These are phyloP conservation scores for Adenanthera pavonina DNA, from an alignment of 306 rosid genomes.

Conservation along the genomic window DNA sequence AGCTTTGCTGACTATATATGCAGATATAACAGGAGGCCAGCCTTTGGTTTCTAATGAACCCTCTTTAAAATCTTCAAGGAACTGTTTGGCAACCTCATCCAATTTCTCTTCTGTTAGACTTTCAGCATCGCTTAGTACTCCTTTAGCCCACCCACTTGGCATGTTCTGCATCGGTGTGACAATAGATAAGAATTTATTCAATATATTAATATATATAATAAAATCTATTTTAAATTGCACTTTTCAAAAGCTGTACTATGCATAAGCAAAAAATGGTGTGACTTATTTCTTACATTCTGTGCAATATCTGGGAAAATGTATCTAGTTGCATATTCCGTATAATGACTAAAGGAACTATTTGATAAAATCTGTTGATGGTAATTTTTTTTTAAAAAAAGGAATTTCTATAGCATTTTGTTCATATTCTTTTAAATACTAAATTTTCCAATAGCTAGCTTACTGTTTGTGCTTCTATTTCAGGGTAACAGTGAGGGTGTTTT, in stretches of 20 bases:
- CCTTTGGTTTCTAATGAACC: neutral
- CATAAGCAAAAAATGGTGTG: neutral
- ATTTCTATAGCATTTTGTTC: too few species aligned
- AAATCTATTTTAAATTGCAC: neutral
- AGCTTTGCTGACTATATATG: conserved; percentile 7
- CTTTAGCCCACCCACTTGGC: neutral
- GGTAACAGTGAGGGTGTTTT: too few species aligned
- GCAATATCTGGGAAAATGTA: neutral
- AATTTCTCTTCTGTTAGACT: conserved; percentile 3
- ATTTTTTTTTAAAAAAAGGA: too few species aligned
- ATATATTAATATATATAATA: neutral
- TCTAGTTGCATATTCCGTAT: too few species aligned
- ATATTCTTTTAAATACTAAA: too few species aligned
- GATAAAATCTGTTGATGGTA: too few species aligned
- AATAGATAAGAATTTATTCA: neutral
- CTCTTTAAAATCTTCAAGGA: neutral
- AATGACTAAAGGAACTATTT: too few species aligned
- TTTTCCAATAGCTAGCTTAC: too few species aligned
- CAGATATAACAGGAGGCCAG: neutral
- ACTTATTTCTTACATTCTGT: neutral
- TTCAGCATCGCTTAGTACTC: neutral
- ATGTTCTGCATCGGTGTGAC: neutral
- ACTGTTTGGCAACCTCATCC: neutral
- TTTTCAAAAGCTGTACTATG: neutral
- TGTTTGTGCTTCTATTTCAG: too few species aligned